Percentiles rank a stretch among this genome's conserved stretches.
phyloP scores from a whole-genome alignment of 2,329 filamentous ascomycete genomes.

The Trichoderma atrobrunneum region DNA sequence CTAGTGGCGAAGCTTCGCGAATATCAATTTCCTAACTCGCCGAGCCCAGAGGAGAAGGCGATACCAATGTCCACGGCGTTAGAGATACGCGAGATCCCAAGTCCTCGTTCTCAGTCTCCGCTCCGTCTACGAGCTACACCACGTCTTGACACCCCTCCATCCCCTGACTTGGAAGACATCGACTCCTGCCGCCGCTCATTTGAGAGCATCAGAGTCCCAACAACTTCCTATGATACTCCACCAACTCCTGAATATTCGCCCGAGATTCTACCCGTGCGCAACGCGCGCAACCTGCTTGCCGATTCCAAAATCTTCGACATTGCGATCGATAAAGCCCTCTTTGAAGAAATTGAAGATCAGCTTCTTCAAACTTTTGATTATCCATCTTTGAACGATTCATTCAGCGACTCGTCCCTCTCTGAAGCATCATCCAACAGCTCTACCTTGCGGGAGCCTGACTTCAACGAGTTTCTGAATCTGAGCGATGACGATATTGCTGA shows the following conservation, averaged over 20 bases:
- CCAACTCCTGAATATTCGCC: conserved; percentile 36
- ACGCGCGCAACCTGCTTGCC: conserved; percentile 26
- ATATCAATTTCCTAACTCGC: conserved; percentile 39
- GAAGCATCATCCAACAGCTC: conserved; percentile 31
- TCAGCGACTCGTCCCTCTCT: conserved; percentile 33
- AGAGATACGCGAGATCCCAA: conserved; percentile 28
- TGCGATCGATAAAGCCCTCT: conserved; percentile 28
- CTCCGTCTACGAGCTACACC: conserved; percentile 24
- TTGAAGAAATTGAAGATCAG: conserved; percentile 28
- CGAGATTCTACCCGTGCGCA: conserved; percentile 28
- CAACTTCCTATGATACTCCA: conserved; percentile 21
- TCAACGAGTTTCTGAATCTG: conserved; percentile 53
- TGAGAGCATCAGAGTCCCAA: conserved; percentile 22
- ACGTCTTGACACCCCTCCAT: conserved; percentile 34
- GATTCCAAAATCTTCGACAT: conserved; percentile 30
- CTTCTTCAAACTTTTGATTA: conserved; percentile 28
- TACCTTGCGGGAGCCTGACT: conserved; percentile 49
- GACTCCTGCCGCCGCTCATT: background rate
- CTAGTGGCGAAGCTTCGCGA: conserved; percentile 34
- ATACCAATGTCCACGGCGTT: conserved; percentile 27
- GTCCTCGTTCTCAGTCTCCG: conserved; percentile 28
- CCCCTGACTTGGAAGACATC: conserved; percentile 31
- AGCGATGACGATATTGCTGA: conserved; percentile 60
- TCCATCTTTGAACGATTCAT: conserved; percentile 27
- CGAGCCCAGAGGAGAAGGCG: conserved; percentile 28